phyloP scores from a whole-genome alignment of 176 grass and related monocot species.

The Olyra latifolia region DNA sequence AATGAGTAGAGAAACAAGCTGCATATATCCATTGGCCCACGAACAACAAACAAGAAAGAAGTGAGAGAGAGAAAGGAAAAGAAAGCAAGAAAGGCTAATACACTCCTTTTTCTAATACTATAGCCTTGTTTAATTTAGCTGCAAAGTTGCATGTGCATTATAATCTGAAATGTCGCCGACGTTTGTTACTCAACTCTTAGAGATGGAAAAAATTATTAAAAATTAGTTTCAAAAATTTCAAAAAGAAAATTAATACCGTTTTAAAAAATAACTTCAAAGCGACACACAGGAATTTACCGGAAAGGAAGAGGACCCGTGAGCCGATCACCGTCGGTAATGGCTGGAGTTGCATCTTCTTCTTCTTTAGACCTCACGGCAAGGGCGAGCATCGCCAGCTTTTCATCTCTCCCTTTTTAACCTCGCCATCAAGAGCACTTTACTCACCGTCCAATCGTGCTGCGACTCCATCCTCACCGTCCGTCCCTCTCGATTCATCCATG shows the following conservation, averaged over 20 bases:
- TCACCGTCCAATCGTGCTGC: not conserved
- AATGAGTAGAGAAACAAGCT: not conserved
- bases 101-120: not conserved
- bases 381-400: not conserved
- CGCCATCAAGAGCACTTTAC: not conserved
- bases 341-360: not conserved
- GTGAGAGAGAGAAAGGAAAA: not conserved
- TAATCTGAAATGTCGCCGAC: too few species aligned
- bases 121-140: too few species aligned
- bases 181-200: too few species aligned
- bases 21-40: slow-evolving; percentile 9
- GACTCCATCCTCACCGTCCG: not conserved
- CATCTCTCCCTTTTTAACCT: not conserved
- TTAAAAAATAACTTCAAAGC: too few species aligned
- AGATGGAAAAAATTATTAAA: too few species aligned
- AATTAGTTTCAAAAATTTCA: too few species aligned
- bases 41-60: not conserved
- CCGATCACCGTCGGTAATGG: not conserved
- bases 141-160: too few species aligned
- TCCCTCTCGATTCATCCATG: not conserved
- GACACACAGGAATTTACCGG: too few species aligned
- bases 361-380: not conserved
- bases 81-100: slow-evolving; percentile 28
- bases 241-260: too few species aligned
- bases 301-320: not conserved